Base-by-base conservation (phyloP, 169 alveolate species). In the Cryptosporidium tyzzeri region DNA sequence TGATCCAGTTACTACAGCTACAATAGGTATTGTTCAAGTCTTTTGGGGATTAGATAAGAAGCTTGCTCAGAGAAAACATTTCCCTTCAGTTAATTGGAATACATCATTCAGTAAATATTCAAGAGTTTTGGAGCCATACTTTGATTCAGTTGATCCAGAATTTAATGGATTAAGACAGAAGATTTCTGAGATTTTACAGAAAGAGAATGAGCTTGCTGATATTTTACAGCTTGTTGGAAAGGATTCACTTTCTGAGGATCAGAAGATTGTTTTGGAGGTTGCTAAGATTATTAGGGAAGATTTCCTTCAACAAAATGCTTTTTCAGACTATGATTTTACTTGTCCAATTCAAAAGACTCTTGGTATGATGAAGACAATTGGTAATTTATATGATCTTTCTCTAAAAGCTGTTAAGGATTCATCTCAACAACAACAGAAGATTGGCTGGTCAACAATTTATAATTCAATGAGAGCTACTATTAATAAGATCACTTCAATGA, bases 21-120 rank as follows among this genome's bases (percentile, higher is more conserved):
- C 99, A 70, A 95, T 98, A 91, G 93, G 98, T 84, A 98, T 98
- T 73, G 99, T 98, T 51, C 99, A 98, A 87, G 99, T 98, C 84
- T 98, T 98, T 92, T 98, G 99, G 99, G 99, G 99, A 2, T 94
- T 98, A 21, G 99, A 98, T 93, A 98, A 98, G 93, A 98, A 98
- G 91, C 96, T 98, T 65, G 99, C 99, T 26, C 99, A 98, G 93
- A 95, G 99, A 75, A 98, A 98, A 93, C 99, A 98, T 94, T 98
- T 98, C 96, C 99, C 99, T 44, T 96, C 99, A 18, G 99, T 98
- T 39, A 98, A 98, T 94, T 98, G 99, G 99, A 92, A 96, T 16
- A 97, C 98, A 12, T 97, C 99, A 39, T 97, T 96, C 93, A 95
- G 99, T 23, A 98, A 98, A 93, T 98, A 98, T 95, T 97, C 96